These are phyloP conservation scores for Nyssa sinensis DNA, from an alignment of 148 eudicot species.

Conservation along the genomic window DNA sequence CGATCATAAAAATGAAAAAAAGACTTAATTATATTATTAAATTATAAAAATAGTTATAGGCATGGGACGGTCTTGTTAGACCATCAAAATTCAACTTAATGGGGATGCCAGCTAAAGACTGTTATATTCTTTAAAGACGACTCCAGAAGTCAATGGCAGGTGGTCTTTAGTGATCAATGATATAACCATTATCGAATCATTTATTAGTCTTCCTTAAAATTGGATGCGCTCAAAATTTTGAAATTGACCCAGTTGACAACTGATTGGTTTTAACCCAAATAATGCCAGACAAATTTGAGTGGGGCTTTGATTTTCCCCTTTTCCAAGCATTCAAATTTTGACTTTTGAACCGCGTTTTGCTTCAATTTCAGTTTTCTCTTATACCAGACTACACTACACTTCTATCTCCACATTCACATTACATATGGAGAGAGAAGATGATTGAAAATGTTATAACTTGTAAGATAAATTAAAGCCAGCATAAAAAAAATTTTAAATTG, in stretches of 20 bases:
- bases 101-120: neutral
- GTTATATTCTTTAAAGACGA: neutral
- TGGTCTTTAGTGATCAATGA: too few relatives aligned
- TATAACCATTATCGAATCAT: too few relatives aligned
- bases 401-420: neutral
- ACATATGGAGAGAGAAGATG: neutral
- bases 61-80: too few relatives aligned
- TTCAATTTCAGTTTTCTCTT: neutral
- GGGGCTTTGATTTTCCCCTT: neutral
- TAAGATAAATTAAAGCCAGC: neutral
- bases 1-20: too few relatives aligned
- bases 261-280: neutral
- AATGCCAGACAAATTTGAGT: neutral
- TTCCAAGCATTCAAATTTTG: neutral
- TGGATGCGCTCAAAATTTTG: neutral
- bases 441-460: too few relatives aligned
- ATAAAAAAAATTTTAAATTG: too few relatives aligned
- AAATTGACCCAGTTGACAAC: neutral
- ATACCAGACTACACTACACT: neutral
- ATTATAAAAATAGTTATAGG: too few relatives aligned
- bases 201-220: neutral
- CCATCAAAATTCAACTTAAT: neutral
- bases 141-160: neutral
- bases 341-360: neutral
- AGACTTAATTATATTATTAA: too few relatives aligned